Percentiles rank a stretch among this genome's conserved stretches.
These are phyloP conservation scores for Lagenaria siceraria DNA, from an alignment of 306 rosid species.

Conservation along the genomic window DNA sequence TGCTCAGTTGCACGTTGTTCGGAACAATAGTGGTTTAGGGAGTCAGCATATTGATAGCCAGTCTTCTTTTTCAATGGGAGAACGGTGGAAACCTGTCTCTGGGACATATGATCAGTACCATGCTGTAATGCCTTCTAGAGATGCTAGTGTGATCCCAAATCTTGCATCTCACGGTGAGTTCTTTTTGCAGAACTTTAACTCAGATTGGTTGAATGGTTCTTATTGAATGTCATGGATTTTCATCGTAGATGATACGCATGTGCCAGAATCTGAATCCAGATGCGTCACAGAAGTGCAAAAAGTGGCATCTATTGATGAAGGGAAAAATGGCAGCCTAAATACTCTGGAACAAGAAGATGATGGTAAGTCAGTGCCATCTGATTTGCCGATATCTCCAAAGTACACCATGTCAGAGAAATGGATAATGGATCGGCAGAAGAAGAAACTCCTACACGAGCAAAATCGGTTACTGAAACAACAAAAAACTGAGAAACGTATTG, in stretches of 20 bases:
- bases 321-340: constrained; percentile 19
- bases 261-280: constrained; percentile 18
- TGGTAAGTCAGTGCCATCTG: constrained; percentile 30
- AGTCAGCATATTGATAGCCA: constrained; percentile 33
- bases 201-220: constrained; percentile 3
- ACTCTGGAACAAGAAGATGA: constrained; percentile 44
- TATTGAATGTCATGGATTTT: constrained; percentile 2
- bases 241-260: constrained; percentile 18
- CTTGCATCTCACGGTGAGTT: constrained; percentile 50
- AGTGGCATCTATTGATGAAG: constrained; percentile 16
- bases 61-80: constrained; percentile 48
- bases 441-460: constrained; percentile 51
- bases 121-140: constrained; percentile 34
- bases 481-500: constrained; percentile 61
- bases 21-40: constrained; percentile 30
- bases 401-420: constrained; percentile 86
- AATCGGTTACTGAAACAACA: constrained; percentile 62
- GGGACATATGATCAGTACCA: constrained; percentile 44
- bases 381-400: constrained; percentile 45
- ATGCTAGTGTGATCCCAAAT: constrained; percentile 34
- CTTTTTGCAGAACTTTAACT: constrained; percentile 1
- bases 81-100: constrained; percentile 66
- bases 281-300: constrained; percentile 14
- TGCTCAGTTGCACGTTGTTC: constrained; percentile 42
- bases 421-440: constrained; percentile 71